These are phyloP conservation scores for Carex arenaria DNA, from an alignment of 202 grass and related monocot genomes.

Conservation along the genomic window DNA sequence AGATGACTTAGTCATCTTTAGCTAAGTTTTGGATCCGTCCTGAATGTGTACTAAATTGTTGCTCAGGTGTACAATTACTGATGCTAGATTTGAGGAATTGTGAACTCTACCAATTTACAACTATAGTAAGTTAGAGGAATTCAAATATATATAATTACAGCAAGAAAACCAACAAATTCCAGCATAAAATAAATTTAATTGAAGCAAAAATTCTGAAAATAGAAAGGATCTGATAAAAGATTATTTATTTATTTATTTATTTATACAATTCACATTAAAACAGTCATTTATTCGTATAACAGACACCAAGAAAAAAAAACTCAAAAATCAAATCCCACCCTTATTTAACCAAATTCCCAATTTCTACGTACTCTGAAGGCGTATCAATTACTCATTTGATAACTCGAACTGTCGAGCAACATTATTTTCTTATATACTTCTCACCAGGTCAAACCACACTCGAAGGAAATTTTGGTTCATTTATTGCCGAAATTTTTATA, in stretches of 20 bases:
- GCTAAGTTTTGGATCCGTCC: too few relatives aligned
- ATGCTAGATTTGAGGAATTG: neutral
- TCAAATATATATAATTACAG: neutral
- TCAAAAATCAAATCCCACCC: neutral
- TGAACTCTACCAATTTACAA: neutral
- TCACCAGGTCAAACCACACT: conserved; percentile 55
- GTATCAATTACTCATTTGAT: conserved; percentile 24
- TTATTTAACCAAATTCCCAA: neutral
- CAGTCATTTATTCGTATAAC: neutral
- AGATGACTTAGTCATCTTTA: too few relatives aligned
- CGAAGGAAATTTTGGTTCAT: conserved; percentile 59
- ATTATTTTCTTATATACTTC: conserved; percentile 77
- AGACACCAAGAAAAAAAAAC: neutral
- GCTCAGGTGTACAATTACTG: neutral
- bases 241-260: too few relatives aligned
- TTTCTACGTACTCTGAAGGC: neutral
- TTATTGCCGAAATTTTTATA: too few relatives aligned
- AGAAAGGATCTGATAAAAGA: neutral
- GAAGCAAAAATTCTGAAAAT: neutral
- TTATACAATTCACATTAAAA: neutral
- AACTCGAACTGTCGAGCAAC: conserved; percentile 73
- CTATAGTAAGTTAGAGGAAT: neutral
- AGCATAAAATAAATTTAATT: neutral
- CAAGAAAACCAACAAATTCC: neutral
- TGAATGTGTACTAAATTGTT: neutral